Evolutionary conservation across 371 early-diverging fungal genomes (phyloP).

Genomic region (Saksenaea vasiformis): DNA sequence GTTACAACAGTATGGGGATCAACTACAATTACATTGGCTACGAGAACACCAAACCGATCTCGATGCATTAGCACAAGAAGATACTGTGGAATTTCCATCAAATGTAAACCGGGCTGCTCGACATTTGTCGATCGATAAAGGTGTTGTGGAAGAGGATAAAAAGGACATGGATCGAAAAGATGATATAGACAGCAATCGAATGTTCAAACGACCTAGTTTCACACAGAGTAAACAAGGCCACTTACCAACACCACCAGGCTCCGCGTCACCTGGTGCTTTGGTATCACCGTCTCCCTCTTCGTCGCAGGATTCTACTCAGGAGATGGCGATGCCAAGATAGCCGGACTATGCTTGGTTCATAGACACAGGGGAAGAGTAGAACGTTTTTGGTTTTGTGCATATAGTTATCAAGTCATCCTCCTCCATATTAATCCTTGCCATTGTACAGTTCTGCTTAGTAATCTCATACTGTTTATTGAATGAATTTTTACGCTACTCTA

Average conservation of each 20-base stretch:
- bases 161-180: conserved; percentile 17
- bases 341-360: neutral
- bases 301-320: neutral
- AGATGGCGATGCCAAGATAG: conserved; percentile 1
- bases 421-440: neutral
- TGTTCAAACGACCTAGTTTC: conserved; percentile 23
- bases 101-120: conserved; percentile 16
- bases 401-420: neutral
- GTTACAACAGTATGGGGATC: conserved; percentile 80
- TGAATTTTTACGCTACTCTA: too few relatives aligned
- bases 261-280: conserved; percentile 15
- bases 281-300: conserved; percentile 13
- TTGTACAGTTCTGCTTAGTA: neutral
- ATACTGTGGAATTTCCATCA: neutral
- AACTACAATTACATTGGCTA: conserved; percentile 62
- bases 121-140: conserved; percentile 22
- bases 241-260: conserved; percentile 28
- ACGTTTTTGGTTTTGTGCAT: neutral
- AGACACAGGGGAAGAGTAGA: neutral
- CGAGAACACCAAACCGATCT: conserved; percentile 30
- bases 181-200: conserved; percentile 18
- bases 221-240: conserved; percentile 8
- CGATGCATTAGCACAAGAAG: neutral
- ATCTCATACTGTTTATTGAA: neutral
- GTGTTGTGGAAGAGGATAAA: conserved; percentile 3